Evolutionary conservation across 768 basidiomycete genomes (phyloP), one percentile per base, ranked within the genome.

Genomic region (Phlebiopsis gigantea): DNA sequence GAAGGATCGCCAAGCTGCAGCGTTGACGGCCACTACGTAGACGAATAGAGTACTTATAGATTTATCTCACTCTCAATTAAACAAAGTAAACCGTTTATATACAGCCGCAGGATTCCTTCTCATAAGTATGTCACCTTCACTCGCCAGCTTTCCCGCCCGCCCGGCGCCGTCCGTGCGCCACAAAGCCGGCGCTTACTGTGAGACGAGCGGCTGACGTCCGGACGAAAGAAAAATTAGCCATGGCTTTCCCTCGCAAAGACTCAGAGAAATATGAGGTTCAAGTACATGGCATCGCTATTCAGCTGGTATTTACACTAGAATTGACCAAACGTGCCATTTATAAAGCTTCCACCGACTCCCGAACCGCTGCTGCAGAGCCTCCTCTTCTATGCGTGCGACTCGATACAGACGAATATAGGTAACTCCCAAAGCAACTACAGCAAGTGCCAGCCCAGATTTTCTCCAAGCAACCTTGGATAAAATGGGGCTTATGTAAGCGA

Each of bases 1-100:
- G n/a, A 65, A 69, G 31, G 65, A 69, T 41, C 61, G 62, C 44
- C 58, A 59, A 43, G 34, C 34, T 17, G 12, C 3, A 17, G 34
- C 17, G 8, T 39, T 17, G 17, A 39, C 17, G 17, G 34, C 12
- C 12, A 39, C 34, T 3, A 17, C 34, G 8, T 12, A 39, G 34
- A 39, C 17, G 34, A 17, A 39, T 3, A 39, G 34, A 39, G 34
- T 39, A 2, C n/a, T n/a, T n/a, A n/a, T n/a, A n/a, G n/a, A n/a
- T n/a, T n/a, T n/a, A n/a, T n/a, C n/a, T n/a, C n/a, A n/a, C n/a
- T n/a, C n/a, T n/a, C n/a, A n/a, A n/a, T n/a, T n/a, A n/a, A n/a
- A n/a, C n/a, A n/a, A n/a, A n/a, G n/a, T n/a, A n/a, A n/a, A n/a
- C n/a, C n/a, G n/a, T n/a, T n/a, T n/a, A n/a, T n/a, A n/a, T n/a